Evolutionary conservation across 768 basidiomycete genomes (phyloP).

Genomic region (Russula sp.): DNA sequence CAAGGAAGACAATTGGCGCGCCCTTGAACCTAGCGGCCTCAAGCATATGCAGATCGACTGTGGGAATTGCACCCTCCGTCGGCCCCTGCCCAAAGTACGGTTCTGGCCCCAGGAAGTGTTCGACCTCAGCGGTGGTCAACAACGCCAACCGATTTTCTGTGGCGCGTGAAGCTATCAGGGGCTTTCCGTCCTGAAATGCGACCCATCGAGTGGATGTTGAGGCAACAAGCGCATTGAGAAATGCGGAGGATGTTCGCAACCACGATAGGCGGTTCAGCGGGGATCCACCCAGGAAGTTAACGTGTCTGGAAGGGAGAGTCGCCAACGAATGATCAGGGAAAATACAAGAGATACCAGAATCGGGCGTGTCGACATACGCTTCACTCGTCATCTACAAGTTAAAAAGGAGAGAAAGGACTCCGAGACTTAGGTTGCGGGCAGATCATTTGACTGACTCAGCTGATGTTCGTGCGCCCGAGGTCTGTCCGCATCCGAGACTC

Average conservation of each 20-base stretch:
- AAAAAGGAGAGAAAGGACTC: too few species aligned
- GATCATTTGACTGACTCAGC: slow-evolving; percentile 7
- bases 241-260: slow-evolving; percentile 64
- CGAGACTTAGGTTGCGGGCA: too few species aligned
- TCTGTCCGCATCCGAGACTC: background rate
- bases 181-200: slow-evolving; percentile 66
- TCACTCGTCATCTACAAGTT: slow-evolving; percentile 18
- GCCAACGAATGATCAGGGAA: slow-evolving; percentile 9
- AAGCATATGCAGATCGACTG: slow-evolving; percentile 28
- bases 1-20: slow-evolving; percentile 67
- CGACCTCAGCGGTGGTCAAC: slow-evolving; percentile 55
- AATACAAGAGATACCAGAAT: slow-evolving; percentile 11
- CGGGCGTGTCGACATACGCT: slow-evolving; percentile 12
- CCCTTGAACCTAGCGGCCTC: slow-evolving; percentile 57
- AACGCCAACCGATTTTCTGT: slow-evolving; percentile 40
- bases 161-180: slow-evolving; percentile 42
- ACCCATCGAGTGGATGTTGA: slow-evolving; percentile 67
- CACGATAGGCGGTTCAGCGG: slow-evolving; percentile 78
- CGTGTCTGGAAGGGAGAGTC: slow-evolving; percentile 29
- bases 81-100: slow-evolving; percentile 70
- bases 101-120: slow-evolving; percentile 53
- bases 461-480: background rate
- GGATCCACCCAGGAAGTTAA: slow-evolving; percentile 52
- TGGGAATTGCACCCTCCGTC: slow-evolving; percentile 30
- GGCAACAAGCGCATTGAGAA: slow-evolving; percentile 63